Evolutionary conservation across 2,329 filamentous ascomycete genomes (phyloP).

Genomic region (Nigrospora sphaerica): DNA sequence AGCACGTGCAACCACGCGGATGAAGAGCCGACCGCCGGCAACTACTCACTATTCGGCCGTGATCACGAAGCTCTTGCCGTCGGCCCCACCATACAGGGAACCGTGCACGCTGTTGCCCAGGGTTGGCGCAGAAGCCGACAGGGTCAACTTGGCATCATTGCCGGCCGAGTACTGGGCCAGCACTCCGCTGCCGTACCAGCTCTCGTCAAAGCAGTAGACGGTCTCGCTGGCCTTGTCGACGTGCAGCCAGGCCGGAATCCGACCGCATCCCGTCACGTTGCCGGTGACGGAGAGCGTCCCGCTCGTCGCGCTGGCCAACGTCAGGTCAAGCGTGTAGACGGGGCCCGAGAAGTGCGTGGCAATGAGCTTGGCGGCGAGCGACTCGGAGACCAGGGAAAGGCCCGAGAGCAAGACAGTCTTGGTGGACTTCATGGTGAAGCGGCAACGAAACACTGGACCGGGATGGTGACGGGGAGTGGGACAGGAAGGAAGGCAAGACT

Average conservation of each 20-base stretch:
- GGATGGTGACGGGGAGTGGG: too few relatives aligned
- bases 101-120: conserved; percentile 32
- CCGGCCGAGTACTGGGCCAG: conserved; percentile 26
- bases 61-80: conserved; percentile 32
- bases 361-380: conserved; percentile 21
- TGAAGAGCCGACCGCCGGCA: neutral
- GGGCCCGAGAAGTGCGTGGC: conserved; percentile 32
- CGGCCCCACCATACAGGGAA: conserved; percentile 27
- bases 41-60: conserved; percentile 34
- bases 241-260: conserved; percentile 29
- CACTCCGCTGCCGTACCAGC: conserved; percentile 25
- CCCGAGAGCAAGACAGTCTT: neutral
- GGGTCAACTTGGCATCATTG: conserved; percentile 21
- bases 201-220: conserved; percentile 30
- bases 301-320: conserved; percentile 11
- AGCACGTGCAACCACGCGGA: neutral
- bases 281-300: conserved; percentile 19
- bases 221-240: conserved; percentile 21
- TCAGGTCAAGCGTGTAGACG: conserved; percentile 26
- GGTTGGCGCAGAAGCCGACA: conserved; percentile 22
- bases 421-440: neutral
- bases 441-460: too few relatives aligned
- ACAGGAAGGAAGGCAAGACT: too few relatives aligned
- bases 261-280: conserved; percentile 22
- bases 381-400: neutral